Evolutionary conservation across 1,139 yeast species (phyloP), one percentile per base, ranked within the genome.

Genomic region (Yamadazyma taylorii): DNA sequence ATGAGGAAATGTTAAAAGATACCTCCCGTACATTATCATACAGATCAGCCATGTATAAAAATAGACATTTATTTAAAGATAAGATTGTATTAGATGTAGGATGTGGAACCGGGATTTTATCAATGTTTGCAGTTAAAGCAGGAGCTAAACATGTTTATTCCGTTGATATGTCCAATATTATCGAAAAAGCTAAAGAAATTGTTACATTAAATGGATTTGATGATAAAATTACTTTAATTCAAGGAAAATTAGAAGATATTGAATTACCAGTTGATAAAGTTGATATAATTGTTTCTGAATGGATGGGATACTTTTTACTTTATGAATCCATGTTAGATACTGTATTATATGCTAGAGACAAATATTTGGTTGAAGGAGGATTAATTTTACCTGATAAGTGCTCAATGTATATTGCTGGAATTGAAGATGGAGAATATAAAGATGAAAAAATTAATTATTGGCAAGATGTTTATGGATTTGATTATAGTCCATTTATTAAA

Each of bases 291-390:
- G 85, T 94, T 43, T 83, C 95, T 46, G 99, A 94, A 67, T 94
- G 99, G 99, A 94, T 94, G 99, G 99, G 99, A 14, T 94, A 94
- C 68, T 94, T 94, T 58, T 69, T 94, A 54, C 72, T 94, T 41
- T 94, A 92, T 59, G 99, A 94, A 72, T 86, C 96, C 46, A 94
- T 94, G 99, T 76, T 94, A 62, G 98, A 94, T 61, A 89, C 98
- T 26, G 99, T 94, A 16, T 71, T 94, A 47, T 78, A 79, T 50
- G 99, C 99, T 24, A 81, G 99, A 66, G 99, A 94, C 67, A 79
- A 76, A 61, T 94, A 89, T 62, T 76, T 94, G 56, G 88, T 75
- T 33, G 75, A 81, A 55, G 95, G 85, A 33, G 99, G 99, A 8
- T 73, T 90, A 49, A 88, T 94, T 45, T 82, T 94, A 73, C 99